Base-by-base conservation (phyloP, 192 early-diverging fungal genomes). In the Ambispora gerdemannii region DNA sequence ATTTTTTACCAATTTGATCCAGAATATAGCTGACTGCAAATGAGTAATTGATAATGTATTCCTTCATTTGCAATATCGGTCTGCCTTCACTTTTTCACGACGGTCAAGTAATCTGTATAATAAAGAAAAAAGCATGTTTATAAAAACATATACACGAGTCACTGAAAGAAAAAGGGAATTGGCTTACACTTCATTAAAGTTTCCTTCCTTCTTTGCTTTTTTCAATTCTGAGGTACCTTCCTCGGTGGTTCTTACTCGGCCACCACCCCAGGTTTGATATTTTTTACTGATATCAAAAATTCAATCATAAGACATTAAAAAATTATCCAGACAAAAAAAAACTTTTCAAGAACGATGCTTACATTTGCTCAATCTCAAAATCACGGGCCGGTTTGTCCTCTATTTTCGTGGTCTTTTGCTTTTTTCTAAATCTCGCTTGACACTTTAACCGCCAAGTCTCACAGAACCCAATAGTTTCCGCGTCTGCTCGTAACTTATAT, bases 41-140 rank as follows among this genome's bases (percentile, higher is more conserved):
- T n/a, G n/a, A n/a, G n/a, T n/a, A n/a, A n/a, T n/a, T n/a, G n/a
- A n/a, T n/a, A 10, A 15, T 15, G 15, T 43, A 43, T 43, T 43
- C 38, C 38, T 15, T 43, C 38, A 91, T 77, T 91, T 92, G 78
- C 91, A 91, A 70, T 91, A 90, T 38, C 90, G 89, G 78, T 94
- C 92, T 15, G 87, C 84, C 66, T 94, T 94, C 25, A 93, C 75
- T 78, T 93, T 93, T 67, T 83, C 85, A 50, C 92, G 77, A 28
- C 92, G 86, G 81, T 93, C 90, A 49, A 94, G 70, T 27, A 94
- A 65, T 22, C 67, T 69, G 25, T 56, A 69, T 36, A 36, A 34
- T 56, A 4, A 20, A 20, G 20, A 24, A 43, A 10, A 43, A 10
- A 43, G 6, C 38, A 43, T 10, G 38, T 15, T 6, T 6, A n/a